Percentiles rank a stretch among this genome's conserved stretches.
phyloP scores from a whole-genome alignment of 257 asterid genomes.

The Solanum bulbocastanum region DNA sequence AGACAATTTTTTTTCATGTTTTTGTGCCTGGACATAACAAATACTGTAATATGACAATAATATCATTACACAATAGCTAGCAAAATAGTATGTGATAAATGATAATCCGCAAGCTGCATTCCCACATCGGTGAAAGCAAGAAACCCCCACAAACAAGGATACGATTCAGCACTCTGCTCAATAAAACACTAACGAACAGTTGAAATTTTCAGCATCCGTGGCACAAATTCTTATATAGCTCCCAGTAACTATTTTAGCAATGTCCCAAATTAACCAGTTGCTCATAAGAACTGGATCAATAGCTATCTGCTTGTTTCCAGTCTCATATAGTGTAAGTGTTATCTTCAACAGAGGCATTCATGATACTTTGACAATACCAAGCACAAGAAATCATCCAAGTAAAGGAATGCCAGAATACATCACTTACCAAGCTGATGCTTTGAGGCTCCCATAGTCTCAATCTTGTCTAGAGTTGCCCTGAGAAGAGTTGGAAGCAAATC shows the following conservation, averaged over 20 bases:
- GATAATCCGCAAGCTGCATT: background rate
- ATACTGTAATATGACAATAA: background rate
- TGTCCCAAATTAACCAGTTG: background rate
- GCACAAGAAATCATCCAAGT: background rate
- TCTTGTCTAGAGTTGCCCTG: constrained; percentile 53
- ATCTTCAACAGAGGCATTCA: background rate
- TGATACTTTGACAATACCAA: background rate
- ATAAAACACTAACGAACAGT: background rate
- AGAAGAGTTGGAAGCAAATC: constrained; percentile 49
- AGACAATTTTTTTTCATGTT: background rate
- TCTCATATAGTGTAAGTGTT: background rate
- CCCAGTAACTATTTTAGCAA: background rate
- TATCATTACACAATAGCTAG: background rate
- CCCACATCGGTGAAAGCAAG: background rate
- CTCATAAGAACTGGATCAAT: background rate
- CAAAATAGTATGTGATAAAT: background rate
- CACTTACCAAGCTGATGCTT: constrained; percentile 36
- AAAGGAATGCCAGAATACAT: background rate
- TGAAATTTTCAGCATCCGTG: background rate
- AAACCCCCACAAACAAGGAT: background rate
- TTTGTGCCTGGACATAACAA: background rate
- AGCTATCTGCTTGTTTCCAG: background rate
- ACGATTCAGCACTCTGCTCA: background rate
- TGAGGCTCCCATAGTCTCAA: constrained; percentile 31
- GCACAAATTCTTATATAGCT: background rate